These are phyloP conservation scores for Suillus spraguei DNA, from an alignment of 768 basidiomycete species.

Conservation along the genomic window DNA sequence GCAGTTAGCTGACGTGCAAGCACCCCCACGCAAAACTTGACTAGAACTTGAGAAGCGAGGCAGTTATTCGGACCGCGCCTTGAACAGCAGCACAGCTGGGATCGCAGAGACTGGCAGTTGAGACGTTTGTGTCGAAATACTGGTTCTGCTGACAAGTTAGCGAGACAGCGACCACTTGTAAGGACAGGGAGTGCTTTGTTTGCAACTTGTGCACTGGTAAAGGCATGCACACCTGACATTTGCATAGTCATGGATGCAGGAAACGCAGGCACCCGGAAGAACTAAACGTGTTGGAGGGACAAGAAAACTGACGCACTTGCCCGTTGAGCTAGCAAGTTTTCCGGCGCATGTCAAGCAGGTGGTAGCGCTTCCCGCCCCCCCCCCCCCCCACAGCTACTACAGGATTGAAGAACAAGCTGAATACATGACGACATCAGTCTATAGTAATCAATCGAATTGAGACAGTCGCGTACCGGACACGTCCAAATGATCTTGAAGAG, in stretches of 20 bases:
- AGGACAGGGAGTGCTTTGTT: constrained; percentile 69
- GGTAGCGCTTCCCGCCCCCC: constrained; percentile 58
- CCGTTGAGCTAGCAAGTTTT: constrained; percentile 70
- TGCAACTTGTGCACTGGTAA: constrained; percentile 78
- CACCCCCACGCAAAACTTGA: constrained; percentile 60
- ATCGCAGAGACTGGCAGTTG: constrained; percentile 75
- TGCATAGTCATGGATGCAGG: constrained; percentile 86
- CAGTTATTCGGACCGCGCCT: constrained; percentile 68
- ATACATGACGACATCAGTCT: constrained; percentile 15
- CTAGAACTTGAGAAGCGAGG: constrained; percentile 66
- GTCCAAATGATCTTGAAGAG: constrained; percentile 71
- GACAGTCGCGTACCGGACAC: constrained; percentile 62
- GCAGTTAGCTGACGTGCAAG: constrained; percentile 70
- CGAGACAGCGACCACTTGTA: constrained; percentile 74
- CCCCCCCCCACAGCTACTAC: constrained; percentile 74
- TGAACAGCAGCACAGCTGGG: constrained; percentile 74
- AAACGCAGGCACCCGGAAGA: constrained; percentile 65
- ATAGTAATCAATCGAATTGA: background rate
- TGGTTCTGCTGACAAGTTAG: constrained; percentile 73
- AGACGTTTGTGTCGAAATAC: constrained; percentile 68
- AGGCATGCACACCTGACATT: constrained; percentile 79
- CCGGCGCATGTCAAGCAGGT: constrained; percentile 77
- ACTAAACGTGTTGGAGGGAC: constrained; percentile 71
- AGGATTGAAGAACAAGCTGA: constrained; percentile 73
- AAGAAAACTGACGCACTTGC: constrained; percentile 73